These are phyloP conservation scores for Thraustochytrium sp. DNA, from an alignment of 352 stramenopile genomes.

Conservation along the genomic window DNA sequence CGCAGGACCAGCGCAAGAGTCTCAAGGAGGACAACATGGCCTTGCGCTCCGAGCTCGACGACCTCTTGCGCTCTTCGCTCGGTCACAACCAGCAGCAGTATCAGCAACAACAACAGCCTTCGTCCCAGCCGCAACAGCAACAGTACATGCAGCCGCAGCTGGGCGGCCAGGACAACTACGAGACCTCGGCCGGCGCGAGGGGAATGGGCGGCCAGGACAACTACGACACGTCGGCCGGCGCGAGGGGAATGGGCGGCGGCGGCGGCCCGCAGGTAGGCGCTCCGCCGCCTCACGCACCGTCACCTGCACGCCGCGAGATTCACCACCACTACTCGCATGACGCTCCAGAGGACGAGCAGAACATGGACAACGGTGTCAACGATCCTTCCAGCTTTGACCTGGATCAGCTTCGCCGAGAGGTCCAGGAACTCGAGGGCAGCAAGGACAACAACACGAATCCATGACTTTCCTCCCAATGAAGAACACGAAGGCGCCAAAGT, in stretches of 20 bases:
- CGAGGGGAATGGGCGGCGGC: no score
- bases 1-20: conserved; percentile 38
- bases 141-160: background rate
- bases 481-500: no score
- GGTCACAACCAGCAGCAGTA: background rate
- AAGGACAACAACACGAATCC: no score
- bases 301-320: background rate
- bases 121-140: no score
- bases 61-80: background rate
- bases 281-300: background rate
- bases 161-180: no score
- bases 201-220: no score
- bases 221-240: no score
- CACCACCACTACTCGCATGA: conserved; percentile 1
- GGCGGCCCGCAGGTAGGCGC: background rate
- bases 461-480: no score
- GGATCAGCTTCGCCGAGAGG: conserved; percentile 1
- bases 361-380: no score
- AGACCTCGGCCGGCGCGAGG: no score
- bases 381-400: background rate
- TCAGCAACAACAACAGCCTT: background rate
- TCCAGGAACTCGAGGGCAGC: conserved; percentile 29
- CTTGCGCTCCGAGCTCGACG: conserved; percentile 31
- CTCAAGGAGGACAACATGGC: conserved; percentile 47
- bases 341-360: background rate